Evolutionary conservation across 2,329 filamentous ascomycete genomes (phyloP).

Genomic region (Elsinoe batatas): DNA sequence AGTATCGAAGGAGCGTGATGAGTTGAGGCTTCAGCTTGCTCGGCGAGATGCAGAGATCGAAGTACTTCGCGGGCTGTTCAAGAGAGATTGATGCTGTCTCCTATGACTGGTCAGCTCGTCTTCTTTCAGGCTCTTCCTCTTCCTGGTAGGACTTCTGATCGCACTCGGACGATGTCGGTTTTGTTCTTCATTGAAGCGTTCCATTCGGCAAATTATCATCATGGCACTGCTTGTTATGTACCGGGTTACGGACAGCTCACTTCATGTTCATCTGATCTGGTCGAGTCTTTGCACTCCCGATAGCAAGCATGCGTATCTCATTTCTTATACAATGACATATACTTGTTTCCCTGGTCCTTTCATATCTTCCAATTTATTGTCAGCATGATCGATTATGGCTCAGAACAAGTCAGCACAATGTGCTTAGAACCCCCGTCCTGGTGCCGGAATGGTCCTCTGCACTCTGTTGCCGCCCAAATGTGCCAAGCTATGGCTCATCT

Average conservation of each 20-base stretch:
- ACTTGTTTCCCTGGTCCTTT: not conserved
- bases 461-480: too few relatives aligned
- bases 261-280: not conserved
- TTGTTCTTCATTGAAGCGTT: not conserved
- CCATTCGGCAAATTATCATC: constrained; percentile 7
- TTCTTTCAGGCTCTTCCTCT: not conserved
- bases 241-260: not conserved
- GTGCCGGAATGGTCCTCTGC: too few relatives aligned
- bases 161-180: constrained; percentile 10
- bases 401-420: not conserved
- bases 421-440: too few relatives aligned
- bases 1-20: constrained; percentile 50
- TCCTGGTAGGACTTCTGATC: too few relatives aligned
- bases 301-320: not conserved
- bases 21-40: constrained; percentile 49
- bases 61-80: constrained; percentile 31
- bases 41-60: constrained; percentile 54
- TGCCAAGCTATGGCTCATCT: constrained; percentile 10
- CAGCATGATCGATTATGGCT: not conserved
- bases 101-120: not conserved
- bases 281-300: not conserved
- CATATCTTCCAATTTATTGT: not conserved
- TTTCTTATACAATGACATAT: not conserved
- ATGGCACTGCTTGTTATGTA: not conserved
- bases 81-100: not conserved